phyloP scores from a whole-genome alignment of 1,139 yeast genomes.

The Candida sp. region DNA sequence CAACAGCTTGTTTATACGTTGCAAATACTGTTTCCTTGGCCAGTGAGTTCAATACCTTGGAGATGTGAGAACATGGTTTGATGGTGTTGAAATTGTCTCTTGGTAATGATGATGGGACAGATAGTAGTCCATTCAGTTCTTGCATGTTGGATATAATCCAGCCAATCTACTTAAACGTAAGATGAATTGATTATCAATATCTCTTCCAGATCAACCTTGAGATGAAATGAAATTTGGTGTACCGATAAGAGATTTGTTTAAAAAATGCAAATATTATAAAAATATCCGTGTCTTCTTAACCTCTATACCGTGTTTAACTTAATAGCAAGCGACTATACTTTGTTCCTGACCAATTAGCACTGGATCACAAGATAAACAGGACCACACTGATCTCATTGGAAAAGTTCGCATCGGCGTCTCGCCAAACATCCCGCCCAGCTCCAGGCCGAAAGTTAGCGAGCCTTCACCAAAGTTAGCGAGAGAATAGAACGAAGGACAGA shows the following conservation, averaged over 20 bases:
- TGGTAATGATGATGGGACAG: constrained; percentile 6
- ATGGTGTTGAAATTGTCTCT: constrained; percentile 28
- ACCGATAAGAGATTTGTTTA: too few species aligned
- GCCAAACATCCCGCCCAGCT: not conserved
- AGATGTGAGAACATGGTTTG: constrained; percentile 53
- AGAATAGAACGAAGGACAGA: not conserved
- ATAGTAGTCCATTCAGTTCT: not conserved
- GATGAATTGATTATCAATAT: too few species aligned
- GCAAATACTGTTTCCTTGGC: constrained; percentile 54
- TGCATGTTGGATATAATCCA: not conserved
- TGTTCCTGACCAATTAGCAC: too few species aligned
- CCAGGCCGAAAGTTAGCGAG: not conserved
- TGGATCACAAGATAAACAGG: not conserved
- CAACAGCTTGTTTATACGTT: constrained; percentile 59
- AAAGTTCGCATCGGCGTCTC: not conserved
- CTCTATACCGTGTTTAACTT: too few species aligned
- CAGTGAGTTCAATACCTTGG: constrained; percentile 49
- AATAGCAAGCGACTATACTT: too few species aligned
- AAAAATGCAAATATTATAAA: too few species aligned
- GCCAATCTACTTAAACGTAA: too few species aligned
- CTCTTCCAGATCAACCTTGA: too few species aligned
- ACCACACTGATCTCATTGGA: not conserved
- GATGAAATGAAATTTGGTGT: too few species aligned
- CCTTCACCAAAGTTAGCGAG: not conserved
- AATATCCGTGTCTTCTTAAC: too few species aligned